Percentiles rank a stretch among this genome's conserved stretches.
These are phyloP conservation scores for Boletus subparvulus DNA, from an alignment of 768 basidiomycete species.

Conservation along the genomic window DNA sequence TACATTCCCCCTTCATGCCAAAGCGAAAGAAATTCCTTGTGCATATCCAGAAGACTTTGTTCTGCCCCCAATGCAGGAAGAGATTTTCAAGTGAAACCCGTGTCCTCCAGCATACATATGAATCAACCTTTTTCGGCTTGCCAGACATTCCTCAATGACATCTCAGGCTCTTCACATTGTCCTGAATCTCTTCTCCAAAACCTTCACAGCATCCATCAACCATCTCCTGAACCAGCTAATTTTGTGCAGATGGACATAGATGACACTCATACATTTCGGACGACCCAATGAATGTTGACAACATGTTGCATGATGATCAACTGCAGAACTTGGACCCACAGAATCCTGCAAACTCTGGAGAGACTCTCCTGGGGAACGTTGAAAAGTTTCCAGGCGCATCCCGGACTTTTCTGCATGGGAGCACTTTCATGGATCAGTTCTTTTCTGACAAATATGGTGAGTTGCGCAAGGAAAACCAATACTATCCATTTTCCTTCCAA, in stretches of 20 bases:
- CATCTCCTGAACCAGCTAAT: neutral
- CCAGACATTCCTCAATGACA: neutral
- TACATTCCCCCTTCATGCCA: neutral
- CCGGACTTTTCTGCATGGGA: neutral
- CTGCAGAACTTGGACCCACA: neutral
- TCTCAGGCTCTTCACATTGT: neutral
- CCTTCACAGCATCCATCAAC: neutral
- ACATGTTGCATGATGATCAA: no score
- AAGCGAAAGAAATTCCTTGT: neutral
- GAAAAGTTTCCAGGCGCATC: neutral
- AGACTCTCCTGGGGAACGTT: neutral
- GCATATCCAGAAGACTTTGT: neutral
- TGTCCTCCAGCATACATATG: neutral
- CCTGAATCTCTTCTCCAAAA: neutral
- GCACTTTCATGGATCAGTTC: slow-evolving; percentile 3
- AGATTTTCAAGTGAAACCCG: neutral
- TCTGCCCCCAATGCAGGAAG: neutral
- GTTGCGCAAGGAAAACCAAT: neutral
- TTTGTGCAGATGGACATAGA: no score
- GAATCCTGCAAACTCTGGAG: neutral
- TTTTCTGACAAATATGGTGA: neutral
- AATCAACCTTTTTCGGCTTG: neutral
- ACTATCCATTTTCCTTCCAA: neutral
- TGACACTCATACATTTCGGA: no score
- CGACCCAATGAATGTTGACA: neutral